Evolutionary conservation across 1,139 yeast genomes (phyloP).

Genomic region (Zygosaccharomyces pseudobailii): DNA sequence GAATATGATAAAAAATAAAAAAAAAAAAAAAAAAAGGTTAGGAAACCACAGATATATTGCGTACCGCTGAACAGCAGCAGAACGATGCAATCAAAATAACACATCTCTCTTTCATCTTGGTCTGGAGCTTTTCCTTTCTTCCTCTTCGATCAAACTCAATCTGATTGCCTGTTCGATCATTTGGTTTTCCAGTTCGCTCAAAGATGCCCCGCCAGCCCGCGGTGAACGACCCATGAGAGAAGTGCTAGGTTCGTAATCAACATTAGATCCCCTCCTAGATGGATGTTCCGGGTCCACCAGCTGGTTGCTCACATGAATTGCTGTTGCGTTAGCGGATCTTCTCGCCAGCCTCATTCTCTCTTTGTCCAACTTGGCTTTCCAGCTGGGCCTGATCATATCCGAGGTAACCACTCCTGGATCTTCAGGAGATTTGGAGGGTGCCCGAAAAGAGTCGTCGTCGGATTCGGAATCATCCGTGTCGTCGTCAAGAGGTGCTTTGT

Average conservation of each 20-base stretch:
- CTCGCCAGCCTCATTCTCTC: constrained; percentile 79
- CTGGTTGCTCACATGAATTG: constrained; percentile 75
- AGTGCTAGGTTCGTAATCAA: constrained; percentile 20
- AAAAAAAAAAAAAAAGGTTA: neutral
- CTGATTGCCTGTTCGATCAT: constrained; percentile 84
- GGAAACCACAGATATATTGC: neutral
- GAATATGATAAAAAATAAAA: neutral
- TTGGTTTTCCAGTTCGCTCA: constrained; percentile 56
- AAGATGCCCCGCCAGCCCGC: constrained; percentile 12
- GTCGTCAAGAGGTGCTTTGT: constrained; percentile 2
- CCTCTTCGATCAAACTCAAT: constrained; percentile 62
- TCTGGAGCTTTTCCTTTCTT: constrained; percentile 8
- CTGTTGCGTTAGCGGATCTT: constrained; percentile 89
- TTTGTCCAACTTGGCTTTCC: constrained; percentile 69
- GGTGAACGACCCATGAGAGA: constrained; percentile 11
- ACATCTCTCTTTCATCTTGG: neutral
- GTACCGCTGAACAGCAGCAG: constrained; percentile 1
- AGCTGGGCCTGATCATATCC: constrained; percentile 84
- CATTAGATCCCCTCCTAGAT: constrained; percentile 17
- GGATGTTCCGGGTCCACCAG: constrained; percentile 40
- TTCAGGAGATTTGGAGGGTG: constrained; percentile 53
- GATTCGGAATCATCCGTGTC: neutral
- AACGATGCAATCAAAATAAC: neutral
- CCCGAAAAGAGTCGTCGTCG: constrained; percentile 23
- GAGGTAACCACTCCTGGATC: constrained; percentile 68